These are phyloP conservation scores for Colletotrichum cuscutae DNA, from an alignment of 2,329 filamentous ascomycete species.

Conservation along the genomic window DNA sequence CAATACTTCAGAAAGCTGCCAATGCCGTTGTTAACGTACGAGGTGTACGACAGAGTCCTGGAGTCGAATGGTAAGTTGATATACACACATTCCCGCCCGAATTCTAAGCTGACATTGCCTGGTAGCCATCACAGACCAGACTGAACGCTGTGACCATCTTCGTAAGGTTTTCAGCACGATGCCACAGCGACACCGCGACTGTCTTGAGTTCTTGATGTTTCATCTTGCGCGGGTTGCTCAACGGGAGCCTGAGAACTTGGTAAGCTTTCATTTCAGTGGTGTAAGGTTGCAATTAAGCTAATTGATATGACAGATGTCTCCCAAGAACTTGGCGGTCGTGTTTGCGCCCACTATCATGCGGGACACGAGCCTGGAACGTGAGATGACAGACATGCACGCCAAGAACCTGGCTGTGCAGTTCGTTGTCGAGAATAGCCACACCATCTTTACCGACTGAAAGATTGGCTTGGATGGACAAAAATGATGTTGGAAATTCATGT, in stretches of 20 bases:
- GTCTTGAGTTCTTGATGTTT: conserved; percentile 92
- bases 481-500: conserved; percentile 26
- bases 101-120: conserved; percentile 38
- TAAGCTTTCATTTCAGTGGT: conserved; percentile 52
- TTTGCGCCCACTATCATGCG: conserved; percentile 99
- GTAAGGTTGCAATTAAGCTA: neutral
- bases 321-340: conserved; percentile 94
- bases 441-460: conserved; percentile 73
- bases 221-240: conserved; percentile 89
- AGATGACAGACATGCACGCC: conserved; percentile 95
- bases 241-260: conserved; percentile 85
- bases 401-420: conserved; percentile 95
- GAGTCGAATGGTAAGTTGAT: conserved; percentile 76
- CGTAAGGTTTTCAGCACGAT: conserved; percentile 80
- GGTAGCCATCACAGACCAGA: conserved; percentile 70
- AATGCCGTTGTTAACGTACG: conserved; percentile 88
- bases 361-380: conserved; percentile 86
- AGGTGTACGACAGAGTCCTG: conserved; percentile 89
- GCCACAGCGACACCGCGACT: conserved; percentile 86
- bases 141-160: conserved; percentile 77
- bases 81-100: conserved; percentile 16
- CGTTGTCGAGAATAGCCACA: conserved; percentile 88
- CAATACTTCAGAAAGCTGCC: conserved; percentile 97
- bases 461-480: conserved; percentile 5
- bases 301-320: conserved; percentile 78